A percentile compares a stretch with the other conserved stretches of the same genome.
Evolutionary conservation across 1,139 yeast genomes (phyloP).

Genomic region (Geotrichum phurueaensis): DNA sequence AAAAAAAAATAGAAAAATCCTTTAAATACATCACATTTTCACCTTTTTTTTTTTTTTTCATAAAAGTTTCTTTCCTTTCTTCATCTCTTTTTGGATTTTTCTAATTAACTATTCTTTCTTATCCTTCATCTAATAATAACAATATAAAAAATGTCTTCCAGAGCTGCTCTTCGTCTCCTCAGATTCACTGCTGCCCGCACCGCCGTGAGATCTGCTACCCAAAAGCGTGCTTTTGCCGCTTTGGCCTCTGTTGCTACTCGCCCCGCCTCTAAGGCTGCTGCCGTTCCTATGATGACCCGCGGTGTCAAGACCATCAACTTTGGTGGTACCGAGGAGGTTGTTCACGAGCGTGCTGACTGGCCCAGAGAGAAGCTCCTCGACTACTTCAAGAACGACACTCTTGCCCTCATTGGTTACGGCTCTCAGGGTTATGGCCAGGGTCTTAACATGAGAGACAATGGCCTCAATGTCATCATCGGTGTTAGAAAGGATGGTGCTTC

Average conservation of each 20-base stretch:
- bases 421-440: conserved; percentile 99
- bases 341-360: conserved; percentile 99
- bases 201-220: conserved; percentile 27
- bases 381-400: conserved; percentile 95
- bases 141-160: conserved; percentile 26
- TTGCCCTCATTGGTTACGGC: conserved; percentile 98
- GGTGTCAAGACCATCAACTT: conserved; percentile 96
- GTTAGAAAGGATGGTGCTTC: conserved; percentile 98
- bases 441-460: conserved; percentile 97
- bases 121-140: not conserved
- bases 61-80: not conserved
- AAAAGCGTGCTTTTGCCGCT: conserved; percentile 24
- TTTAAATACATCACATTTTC: not conserved
- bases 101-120: not conserved
- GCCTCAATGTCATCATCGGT: conserved; percentile 94
- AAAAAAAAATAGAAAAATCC: not conserved
- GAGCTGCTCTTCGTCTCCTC: conserved; percentile 30
- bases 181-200: conserved; percentile 30
- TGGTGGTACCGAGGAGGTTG: conserved; percentile 91
- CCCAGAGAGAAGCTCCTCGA: conserved; percentile 93
- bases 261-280: conserved; percentile 17
- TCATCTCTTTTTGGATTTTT: not conserved
- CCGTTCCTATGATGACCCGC: conserved; percentile 42
- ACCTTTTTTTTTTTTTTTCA: not conserved
- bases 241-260: conserved; percentile 23